Evolutionary conservation across 2,329 filamentous ascomycete species (phyloP).

Genomic region (Talaromyces sp.): DNA sequence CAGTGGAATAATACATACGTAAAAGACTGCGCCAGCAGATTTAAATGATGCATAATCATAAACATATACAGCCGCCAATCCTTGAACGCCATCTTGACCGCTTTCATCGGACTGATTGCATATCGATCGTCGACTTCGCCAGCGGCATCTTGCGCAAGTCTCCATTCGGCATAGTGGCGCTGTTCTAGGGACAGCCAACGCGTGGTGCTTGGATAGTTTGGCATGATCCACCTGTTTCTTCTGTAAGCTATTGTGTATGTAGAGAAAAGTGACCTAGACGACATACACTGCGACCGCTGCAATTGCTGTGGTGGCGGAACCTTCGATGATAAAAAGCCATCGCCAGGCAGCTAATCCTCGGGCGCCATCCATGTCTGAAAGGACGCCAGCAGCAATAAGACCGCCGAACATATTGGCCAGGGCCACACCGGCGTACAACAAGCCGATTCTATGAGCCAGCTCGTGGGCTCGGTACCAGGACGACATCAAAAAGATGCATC

Average conservation of each 20-base stretch:
- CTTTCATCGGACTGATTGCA: conserved; percentile 2
- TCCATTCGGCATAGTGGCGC: conserved; percentile 33
- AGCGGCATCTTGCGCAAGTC: not conserved
- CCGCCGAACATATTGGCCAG: conserved; percentile 69
- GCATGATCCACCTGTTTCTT: conserved; percentile 36
- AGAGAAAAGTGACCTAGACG: no score
- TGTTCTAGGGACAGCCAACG: conserved; percentile 63
- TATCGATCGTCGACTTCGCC: conserved; percentile 3
- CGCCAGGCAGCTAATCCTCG: conserved; percentile 57
- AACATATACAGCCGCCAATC: not conserved
- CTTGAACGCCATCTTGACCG: not conserved
- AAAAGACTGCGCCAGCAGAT: not conserved
- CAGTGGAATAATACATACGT: no score
- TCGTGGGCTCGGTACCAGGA: conserved; percentile 63
- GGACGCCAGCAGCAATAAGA: conserved; percentile 60
- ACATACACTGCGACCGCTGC: conserved; percentile 59
- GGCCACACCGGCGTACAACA: conserved; percentile 68
- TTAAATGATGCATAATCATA: no score
- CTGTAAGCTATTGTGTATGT: no score
- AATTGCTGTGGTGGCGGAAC: conserved; percentile 57
- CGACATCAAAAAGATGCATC: conserved; percentile 3
- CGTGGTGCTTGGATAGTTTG: conserved; percentile 65
- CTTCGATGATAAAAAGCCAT: conserved; percentile 69
- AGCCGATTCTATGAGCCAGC: conserved; percentile 61
- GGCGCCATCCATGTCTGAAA: conserved; percentile 53